These are phyloP conservation scores for Mycena maculata DNA, from an alignment of 768 basidiomycete species.

Conservation along the genomic window DNA sequence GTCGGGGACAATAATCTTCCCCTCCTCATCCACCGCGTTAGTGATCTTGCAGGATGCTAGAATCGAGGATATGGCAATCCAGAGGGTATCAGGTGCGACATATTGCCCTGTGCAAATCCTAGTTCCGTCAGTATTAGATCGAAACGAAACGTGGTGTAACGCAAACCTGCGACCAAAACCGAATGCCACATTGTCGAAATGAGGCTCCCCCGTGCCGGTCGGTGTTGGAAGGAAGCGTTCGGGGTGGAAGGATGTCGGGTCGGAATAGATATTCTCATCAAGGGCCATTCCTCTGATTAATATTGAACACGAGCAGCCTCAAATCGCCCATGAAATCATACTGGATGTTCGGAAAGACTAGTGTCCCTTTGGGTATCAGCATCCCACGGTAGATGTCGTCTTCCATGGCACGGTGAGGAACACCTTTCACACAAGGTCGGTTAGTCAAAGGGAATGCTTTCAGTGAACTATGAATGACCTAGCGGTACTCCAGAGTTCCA, in stretches of 20 bases:
- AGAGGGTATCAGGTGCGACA: conserved; percentile 59
- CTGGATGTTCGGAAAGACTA: conserved; percentile 40
- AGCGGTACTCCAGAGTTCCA: not conserved
- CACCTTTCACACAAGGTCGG: conserved; percentile 32
- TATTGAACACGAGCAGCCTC: not conserved
- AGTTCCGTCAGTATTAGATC: not conserved
- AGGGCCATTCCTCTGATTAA: conserved; percentile 41
- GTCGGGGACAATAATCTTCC: conserved; percentile 50
- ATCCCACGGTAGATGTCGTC: conserved; percentile 51
- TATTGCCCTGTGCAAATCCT: conserved; percentile 61
- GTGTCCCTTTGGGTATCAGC: conserved; percentile 46
- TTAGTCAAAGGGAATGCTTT: not conserved
- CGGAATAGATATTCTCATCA: conserved; percentile 41
- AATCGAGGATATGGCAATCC: conserved; percentile 59
- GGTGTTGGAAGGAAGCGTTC: conserved; percentile 38
- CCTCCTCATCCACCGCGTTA: conserved; percentile 53
- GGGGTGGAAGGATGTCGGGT: conserved; percentile 42
- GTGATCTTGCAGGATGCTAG: conserved; percentile 58
- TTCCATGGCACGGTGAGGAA: conserved; percentile 44
- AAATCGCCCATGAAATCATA: not conserved
- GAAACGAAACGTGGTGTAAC: not conserved
- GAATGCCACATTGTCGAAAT: conserved; percentile 16
- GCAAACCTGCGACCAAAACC: conserved; percentile 26
- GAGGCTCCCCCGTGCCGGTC: conserved; percentile 12
- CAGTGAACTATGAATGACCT: not conserved